Base-by-base conservation (phyloP, 768 basidiomycete species). In the Pulveroboletus sp. region DNA sequence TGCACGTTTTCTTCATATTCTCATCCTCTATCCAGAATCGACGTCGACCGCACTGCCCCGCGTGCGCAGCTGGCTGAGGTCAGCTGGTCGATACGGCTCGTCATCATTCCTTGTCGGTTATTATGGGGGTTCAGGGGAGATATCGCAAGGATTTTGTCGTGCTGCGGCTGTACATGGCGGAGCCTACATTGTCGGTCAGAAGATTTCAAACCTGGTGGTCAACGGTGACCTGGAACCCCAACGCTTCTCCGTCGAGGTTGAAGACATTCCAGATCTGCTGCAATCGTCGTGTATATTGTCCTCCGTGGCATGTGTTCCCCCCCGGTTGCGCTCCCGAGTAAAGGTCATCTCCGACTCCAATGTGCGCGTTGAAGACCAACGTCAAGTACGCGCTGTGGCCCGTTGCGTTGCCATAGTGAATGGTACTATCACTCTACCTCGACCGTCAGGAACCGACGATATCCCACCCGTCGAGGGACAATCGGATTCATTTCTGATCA, bases 71-170 rank as follows among this genome's bases (percentile, higher is more conserved):
- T 93, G 89, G 63, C 73, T 97, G 13, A 82, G 76, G 41, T 90
- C 93, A 0, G 69, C 82, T 16, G 93, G 94, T 3, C 77, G 90
- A 26, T 97, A 96, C 61, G 94, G 94, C 66, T 77, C 68, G n/a
- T 83, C 83, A 0, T 83, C 93, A 2, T 97, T 93, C 71, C 79
- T 98, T 14, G 76, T 98, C n/a, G 92, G 92, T 0, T 92, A 96
- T 57, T 97, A 96, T 63, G 95, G 95, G 16, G 90, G 93, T 17
- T 76, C 86, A 0, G 95, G 95, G 5, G 95, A 97, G 61, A 82
- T 97, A 11, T 79, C 88, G 0, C 95, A 97, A 68, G 94, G 93
- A 2, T 98, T 89, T 60, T 85, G 82, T 62, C 89, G 93, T 14
- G 81, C 87, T 19, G 76, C 91, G 13, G 95, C 95, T 3, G 94